These are phyloP conservation scores for Plasmodium relictum DNA, from an alignment of 169 alveolate genomes.

Conservation along the genomic window DNA sequence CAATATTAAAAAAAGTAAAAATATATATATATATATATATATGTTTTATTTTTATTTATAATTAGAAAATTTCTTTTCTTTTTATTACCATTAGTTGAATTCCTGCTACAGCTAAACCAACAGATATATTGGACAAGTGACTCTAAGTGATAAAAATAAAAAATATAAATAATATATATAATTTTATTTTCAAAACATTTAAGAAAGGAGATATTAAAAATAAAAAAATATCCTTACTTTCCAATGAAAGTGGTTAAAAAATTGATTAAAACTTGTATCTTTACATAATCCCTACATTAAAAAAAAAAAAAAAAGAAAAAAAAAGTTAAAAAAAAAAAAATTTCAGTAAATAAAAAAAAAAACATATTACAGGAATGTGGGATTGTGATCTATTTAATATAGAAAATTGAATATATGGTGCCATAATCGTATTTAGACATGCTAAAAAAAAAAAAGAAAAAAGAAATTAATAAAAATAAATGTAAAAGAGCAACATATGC, in stretches of 20 bases:
- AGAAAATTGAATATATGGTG: constrained; percentile 62
- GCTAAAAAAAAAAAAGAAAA: constrained; percentile 34
- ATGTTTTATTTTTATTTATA: not conserved
- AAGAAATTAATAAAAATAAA: constrained; percentile 14
- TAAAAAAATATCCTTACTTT: constrained; percentile 26
- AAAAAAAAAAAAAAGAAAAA: not conserved
- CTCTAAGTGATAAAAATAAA: constrained; percentile 15
- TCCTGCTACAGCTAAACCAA: constrained; percentile 66
- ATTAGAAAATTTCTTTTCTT: not conserved
- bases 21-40: not conserved
- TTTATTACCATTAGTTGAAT: constrained; percentile 70
- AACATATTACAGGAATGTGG: constrained; percentile 35
- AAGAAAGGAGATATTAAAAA: not conserved
- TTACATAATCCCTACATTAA: constrained; percentile 39
- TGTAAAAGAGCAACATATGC: not conserved
- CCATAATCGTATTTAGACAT: constrained; percentile 64
- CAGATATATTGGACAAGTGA: constrained; percentile 63
- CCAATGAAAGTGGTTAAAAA: constrained; percentile 70
- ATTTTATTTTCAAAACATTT: not conserved
- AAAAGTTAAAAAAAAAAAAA: not conserved
- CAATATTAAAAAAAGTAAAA: not conserved
- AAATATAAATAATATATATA: not conserved
- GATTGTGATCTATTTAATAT: constrained; percentile 68
- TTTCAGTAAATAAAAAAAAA: not conserved
- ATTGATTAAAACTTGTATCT: constrained; percentile 32